Evolutionary conservation across 768 basidiomycete species (phyloP).

Genomic region (Cyclocybe aegerita): DNA sequence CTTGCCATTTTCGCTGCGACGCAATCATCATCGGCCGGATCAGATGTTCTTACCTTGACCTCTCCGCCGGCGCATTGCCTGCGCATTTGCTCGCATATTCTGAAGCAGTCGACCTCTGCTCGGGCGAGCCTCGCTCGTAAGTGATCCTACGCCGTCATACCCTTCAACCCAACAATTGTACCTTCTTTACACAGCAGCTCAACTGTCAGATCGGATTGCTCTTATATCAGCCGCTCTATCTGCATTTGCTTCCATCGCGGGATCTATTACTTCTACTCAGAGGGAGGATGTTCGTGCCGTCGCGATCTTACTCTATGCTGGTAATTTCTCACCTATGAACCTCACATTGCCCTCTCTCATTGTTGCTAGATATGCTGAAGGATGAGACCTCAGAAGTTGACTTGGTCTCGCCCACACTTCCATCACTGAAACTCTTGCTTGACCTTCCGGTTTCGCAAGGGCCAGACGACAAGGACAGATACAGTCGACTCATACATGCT

Average conservation of each 20-base stretch:
- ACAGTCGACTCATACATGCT: slow-evolving; percentile 67
- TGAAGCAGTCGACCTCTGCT: slow-evolving; percentile 69
- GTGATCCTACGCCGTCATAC: slow-evolving; percentile 8
- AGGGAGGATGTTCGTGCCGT: slow-evolving; percentile 80
- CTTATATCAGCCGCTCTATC: slow-evolving; percentile 66
- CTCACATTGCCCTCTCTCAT: not conserved
- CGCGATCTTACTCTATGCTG: slow-evolving; percentile 75
- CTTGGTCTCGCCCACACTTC: slow-evolving; percentile 76
- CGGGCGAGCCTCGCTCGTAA: slow-evolving; percentile 54
- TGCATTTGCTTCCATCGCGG: slow-evolving; percentile 59
- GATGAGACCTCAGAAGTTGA: slow-evolving; percentile 83
- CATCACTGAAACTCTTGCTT: slow-evolving; percentile 74
- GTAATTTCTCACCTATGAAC: slow-evolving; percentile 33
- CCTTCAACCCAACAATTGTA: not conserved
- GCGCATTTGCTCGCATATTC: slow-evolving; percentile 77
- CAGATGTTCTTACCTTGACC: slow-evolving; percentile 39
- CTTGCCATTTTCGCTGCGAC: slow-evolving; percentile 56
- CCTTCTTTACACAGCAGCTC: slow-evolving; percentile 41
- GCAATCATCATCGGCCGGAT: slow-evolving; percentile 23
- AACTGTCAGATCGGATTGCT: slow-evolving; percentile 53
- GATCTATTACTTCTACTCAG: slow-evolving; percentile 50
- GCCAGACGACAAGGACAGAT: slow-evolving; percentile 47
- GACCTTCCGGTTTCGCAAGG: slow-evolving; percentile 45
- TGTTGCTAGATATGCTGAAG: slow-evolving; percentile 66
- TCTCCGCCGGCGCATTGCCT: slow-evolving; percentile 67